Evolutionary conservation across 106 monocot genomes (phyloP).

Genomic region (Platanthera zijinensis): DNA sequence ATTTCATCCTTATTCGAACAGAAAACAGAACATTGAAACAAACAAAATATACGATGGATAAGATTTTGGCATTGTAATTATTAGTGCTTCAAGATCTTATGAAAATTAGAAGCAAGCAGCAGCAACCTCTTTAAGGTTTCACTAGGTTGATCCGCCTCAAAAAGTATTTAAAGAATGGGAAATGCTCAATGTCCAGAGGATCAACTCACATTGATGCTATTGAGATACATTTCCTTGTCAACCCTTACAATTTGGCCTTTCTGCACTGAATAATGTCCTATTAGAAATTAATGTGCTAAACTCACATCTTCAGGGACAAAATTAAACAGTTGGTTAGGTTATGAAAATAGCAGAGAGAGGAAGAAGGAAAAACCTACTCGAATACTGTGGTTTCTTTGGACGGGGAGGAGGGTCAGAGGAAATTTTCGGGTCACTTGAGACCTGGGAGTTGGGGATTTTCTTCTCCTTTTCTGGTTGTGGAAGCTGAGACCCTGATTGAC

Average conservation of each 20-base stretch:
- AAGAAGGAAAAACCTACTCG: slow-evolving; percentile 25
- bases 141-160: neutral
- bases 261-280: slow-evolving; percentile 51
- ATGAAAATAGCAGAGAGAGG: neutral
- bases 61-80: neutral
- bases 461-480: slow-evolving; percentile 31
- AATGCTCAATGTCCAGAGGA: neutral
- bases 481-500: slow-evolving; percentile 25
- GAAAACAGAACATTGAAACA: too few relatives aligned
- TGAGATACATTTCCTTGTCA: slow-evolving; percentile 89
- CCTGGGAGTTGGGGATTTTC: slow-evolving; percentile 1
- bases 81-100: neutral
- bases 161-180: neutral
- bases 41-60: too few relatives aligned
- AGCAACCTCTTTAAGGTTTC: too few relatives aligned
- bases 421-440: slow-evolving; percentile 4
- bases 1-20: too few relatives aligned
- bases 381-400: slow-evolving; percentile 75
- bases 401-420: slow-evolving; percentile 1
- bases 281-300: neutral
- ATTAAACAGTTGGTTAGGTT: neutral
- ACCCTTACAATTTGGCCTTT: slow-evolving; percentile 94
- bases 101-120: neutral
- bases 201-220: slow-evolving; percentile 76
- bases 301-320: neutral